A percentile compares a stretch with the other conserved stretches of the same genome.
These are phyloP conservation scores for Nakazawaea laoshanensis DNA, from an alignment of 805 yeast species.

Conservation along the genomic window DNA sequence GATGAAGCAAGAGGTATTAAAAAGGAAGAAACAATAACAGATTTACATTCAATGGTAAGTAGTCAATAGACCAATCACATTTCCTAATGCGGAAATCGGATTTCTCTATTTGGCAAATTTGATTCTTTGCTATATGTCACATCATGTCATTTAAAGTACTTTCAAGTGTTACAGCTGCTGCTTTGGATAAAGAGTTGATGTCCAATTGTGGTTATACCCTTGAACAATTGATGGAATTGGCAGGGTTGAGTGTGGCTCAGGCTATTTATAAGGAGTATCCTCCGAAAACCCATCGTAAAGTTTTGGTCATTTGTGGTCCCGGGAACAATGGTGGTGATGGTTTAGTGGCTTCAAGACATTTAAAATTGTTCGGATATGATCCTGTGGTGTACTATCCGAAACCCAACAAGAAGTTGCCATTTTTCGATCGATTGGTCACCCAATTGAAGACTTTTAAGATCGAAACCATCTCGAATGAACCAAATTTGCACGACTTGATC, in stretches of 20 bases:
- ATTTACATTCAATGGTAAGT: slow-evolving; percentile 36
- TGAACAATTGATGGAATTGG: slow-evolving; percentile 92
- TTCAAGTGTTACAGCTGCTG: slow-evolving; percentile 56
- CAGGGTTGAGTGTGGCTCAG: slow-evolving; percentile 91
- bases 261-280: slow-evolving; percentile 68
- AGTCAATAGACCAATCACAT: slow-evolving; percentile 12
- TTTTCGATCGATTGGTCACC: slow-evolving; percentile 51
- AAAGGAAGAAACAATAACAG: slow-evolving; percentile 48
- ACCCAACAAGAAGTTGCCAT: slow-evolving; percentile 39
- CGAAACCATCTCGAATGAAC: slow-evolving; percentile 36
- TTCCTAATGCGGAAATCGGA: not conserved
- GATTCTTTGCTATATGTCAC: not conserved
- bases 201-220: slow-evolving; percentile 71
- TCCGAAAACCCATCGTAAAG: slow-evolving; percentile 29
- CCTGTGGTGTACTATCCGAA: slow-evolving; percentile 82
- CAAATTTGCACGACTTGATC: slow-evolving; percentile 19
- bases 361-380: slow-evolving; percentile 67
- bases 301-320: slow-evolving; percentile 81
- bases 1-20: slow-evolving; percentile 18
- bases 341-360: slow-evolving; percentile 87
- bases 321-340: slow-evolving; percentile 99
- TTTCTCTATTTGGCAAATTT: not conserved
- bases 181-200: slow-evolving; percentile 82
- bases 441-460: slow-evolving; percentile 66
- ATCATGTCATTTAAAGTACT: slow-evolving; percentile 29